Evolutionary conservation across 768 basidiomycete species (phyloP).

Genomic region (Mrakia blollopis): DNA sequence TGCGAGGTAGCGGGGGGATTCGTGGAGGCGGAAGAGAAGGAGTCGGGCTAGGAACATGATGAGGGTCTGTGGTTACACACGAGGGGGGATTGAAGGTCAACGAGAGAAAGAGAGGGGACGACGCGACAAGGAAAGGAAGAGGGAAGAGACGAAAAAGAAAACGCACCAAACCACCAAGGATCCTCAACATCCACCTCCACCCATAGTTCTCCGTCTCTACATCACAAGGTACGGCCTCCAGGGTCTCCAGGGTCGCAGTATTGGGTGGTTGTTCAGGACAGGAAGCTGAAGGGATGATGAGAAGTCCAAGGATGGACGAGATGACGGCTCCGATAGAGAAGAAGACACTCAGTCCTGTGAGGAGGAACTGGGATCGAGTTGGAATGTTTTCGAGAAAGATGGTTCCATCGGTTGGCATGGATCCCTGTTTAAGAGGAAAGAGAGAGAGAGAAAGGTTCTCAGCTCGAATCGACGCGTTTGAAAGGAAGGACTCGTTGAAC

Average conservation of each 20-base stretch:
- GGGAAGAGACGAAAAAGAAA: neutral
- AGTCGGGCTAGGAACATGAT: conserved; percentile 82
- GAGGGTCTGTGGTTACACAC: conserved; percentile 81
- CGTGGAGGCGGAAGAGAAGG: conserved; percentile 83
- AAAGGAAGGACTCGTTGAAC: conserved; percentile 37
- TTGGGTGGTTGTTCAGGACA: conserved; percentile 45
- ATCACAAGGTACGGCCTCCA: conserved; percentile 61
- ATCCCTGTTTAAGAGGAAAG: conserved; percentile 51
- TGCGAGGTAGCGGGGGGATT: conserved; percentile 89
- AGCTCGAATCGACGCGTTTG: neutral
- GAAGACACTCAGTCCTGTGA: conserved; percentile 89
- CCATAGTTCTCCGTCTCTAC: conserved; percentile 68
- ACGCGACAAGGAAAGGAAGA: neutral
- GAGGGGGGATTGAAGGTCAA: too few relatives aligned
- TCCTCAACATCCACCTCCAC: conserved; percentile 78
- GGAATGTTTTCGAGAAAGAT: conserved; percentile 83
- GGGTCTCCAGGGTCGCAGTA: neutral
- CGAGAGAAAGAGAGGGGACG: neutral
- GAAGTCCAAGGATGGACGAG: conserved; percentile 69
- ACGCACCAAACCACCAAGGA: conserved; percentile 74
- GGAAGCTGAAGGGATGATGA: conserved; percentile 63
- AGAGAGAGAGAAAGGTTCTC: too few relatives aligned
- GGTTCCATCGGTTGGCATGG: conserved; percentile 65
- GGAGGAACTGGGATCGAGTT: conserved; percentile 80
- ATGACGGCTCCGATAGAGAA: conserved; percentile 90